A percentile compares a stretch with the other conserved stretches of the same genome.
These are phyloP conservation scores for Dunaliella primolecta DNA, from an alignment of 139 green algal species.

Conservation along the genomic window DNA sequence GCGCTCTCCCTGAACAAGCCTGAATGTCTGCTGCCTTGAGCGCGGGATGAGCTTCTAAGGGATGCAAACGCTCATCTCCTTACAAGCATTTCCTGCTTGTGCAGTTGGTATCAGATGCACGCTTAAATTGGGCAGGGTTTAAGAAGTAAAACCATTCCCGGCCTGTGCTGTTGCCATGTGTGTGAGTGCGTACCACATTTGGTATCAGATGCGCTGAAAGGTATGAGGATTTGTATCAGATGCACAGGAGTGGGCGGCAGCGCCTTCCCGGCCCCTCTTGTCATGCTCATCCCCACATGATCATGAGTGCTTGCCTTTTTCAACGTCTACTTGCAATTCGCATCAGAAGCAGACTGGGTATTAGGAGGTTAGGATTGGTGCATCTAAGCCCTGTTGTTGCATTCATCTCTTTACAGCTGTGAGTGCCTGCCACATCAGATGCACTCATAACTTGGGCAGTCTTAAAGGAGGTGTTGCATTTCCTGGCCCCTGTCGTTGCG, in stretches of 20 bases:
- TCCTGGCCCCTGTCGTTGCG: background rate
- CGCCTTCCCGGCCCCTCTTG: slow-evolving; percentile 81
- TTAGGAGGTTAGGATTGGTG: slow-evolving; percentile 31
- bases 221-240: too few species aligned
- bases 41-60: background rate
- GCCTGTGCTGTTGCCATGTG: too few species aligned
- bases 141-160: too few species aligned
- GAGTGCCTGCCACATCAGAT: background rate
- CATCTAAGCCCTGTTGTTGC: slow-evolving; percentile 85
- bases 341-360: slow-evolving; percentile 12
- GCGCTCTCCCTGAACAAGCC: too few species aligned
- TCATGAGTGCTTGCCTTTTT: background rate
- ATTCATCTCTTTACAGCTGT: background rate
- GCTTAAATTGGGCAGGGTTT: too few species aligned
- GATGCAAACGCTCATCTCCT: too few species aligned
- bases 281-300: slow-evolving; percentile 65
- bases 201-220: background rate
- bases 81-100: too few species aligned
- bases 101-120: too few species aligned
- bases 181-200: background rate
- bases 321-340: too few species aligned
- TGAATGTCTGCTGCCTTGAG: too few species aligned
- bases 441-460: background rate
- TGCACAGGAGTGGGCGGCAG: slow-evolving; percentile 37
- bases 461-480: background rate